A percentile compares a stretch with the other conserved stretches of the same genome.
phyloP scores from a whole-genome alignment of 2,329 filamentous ascomycete species.

The Epicoccum nigrum region DNA sequence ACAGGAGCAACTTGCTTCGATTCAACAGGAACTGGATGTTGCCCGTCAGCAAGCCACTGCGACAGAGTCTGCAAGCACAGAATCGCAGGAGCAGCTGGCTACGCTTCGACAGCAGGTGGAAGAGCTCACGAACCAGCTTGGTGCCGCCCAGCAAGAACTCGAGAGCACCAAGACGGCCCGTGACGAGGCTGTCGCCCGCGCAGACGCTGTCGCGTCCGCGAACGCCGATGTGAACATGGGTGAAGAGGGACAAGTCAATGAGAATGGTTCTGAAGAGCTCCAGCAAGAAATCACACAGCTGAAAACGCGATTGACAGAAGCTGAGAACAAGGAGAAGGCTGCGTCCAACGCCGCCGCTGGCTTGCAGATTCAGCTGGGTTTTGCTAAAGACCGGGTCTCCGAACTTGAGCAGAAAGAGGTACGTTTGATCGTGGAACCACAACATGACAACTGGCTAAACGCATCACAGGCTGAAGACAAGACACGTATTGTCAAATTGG shows the following conservation, averaged over 20 bases:
- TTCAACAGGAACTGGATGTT: conserved; percentile 65
- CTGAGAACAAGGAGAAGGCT: conserved; percentile 48
- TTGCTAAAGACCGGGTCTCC: conserved; percentile 65
- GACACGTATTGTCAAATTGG: conserved; percentile 44
- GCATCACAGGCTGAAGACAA: conserved; percentile 47
- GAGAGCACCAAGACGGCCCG: conserved; percentile 67
- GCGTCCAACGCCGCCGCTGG: conserved; percentile 46
- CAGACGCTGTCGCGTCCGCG: conserved; percentile 51
- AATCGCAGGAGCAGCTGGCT: conserved; percentile 64
- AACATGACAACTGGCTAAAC: conserved; percentile 20
- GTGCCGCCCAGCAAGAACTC: conserved; percentile 53
- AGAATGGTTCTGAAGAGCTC: conserved; percentile 31
- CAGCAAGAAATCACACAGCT: conserved; percentile 43
- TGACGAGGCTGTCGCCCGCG: conserved; percentile 63
- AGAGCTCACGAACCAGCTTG: conserved; percentile 28
- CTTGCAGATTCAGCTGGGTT: conserved; percentile 51
- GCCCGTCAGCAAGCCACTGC: conserved; percentile 48
- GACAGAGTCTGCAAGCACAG: conserved; percentile 23
- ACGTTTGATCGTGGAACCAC: conserved; percentile 17
- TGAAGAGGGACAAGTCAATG: conserved; percentile 57
- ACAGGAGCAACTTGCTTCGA: conserved; percentile 26
- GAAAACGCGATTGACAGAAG: conserved; percentile 34
- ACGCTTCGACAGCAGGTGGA: conserved; percentile 52
- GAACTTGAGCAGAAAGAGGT: conserved; percentile 68
- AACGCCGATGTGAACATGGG: conserved; percentile 36